Evolutionary conservation across 805 yeast species (phyloP), one percentile per base, ranked within the genome.

Genomic region (Zygosaccharomyces siamensis): DNA sequence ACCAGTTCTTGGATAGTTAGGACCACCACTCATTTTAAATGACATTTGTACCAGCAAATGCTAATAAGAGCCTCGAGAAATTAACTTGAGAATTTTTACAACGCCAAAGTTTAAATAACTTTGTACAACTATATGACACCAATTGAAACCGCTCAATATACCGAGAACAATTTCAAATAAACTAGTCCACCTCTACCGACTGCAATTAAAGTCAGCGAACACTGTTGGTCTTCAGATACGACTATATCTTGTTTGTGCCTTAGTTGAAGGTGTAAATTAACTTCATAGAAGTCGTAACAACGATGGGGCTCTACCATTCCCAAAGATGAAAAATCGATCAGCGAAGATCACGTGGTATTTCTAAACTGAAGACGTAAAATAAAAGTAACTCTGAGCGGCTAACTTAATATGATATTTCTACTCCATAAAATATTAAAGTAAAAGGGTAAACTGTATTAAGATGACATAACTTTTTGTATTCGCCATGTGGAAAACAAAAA

Each of bases 31-130:
- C 32, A 23, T 36, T 14, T 43, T 48, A 30, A 45, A 45, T 23
- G 54, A 51, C 54, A 49, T 52, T 43, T 40, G 44, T 44, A 14
- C 44, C 44, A 41, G 44, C 44, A 41, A 41, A 41, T 41, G 44
- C 36, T 41, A 41, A 27, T n/a, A 7, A 33, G 12, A 18, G 35
- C 12, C 44, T 41, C 36, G 21, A 28, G 20, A 41, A 39, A 27
- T 31, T 5, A 18, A 10, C 24, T 33, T 33, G 37, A 33, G 37
- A 33, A 33, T 33, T 33, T 32, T 33, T 18, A 33, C 37, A 14
- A 33, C 37, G 37, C 37, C 37, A 14, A 14, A 33, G 37, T 14
- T 33, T 10, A 1, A 33, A 6, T 21, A 33, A 33, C 21, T n/a
- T 33, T 33, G 21, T 33, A 16, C 37, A 28, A 18, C 27, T n/a